These are phyloP conservation scores for Leptomonas seymouri DNA, from an alignment of 208 protist genomes.

Conservation along the genomic window DNA sequence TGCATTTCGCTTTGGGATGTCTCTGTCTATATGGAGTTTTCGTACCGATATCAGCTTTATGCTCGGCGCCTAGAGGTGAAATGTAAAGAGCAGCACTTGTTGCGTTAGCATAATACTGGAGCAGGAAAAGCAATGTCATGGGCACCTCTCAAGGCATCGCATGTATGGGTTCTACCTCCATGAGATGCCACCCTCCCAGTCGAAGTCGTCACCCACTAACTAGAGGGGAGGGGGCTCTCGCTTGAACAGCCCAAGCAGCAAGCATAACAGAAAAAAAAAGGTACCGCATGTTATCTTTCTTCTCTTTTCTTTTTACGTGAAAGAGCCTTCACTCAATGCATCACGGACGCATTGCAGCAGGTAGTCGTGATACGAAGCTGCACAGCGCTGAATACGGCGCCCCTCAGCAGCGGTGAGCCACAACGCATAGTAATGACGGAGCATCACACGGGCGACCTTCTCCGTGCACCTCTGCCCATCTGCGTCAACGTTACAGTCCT, in stretches of 20 bases:
- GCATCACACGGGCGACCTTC: background rate
- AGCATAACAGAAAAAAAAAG: background rate
- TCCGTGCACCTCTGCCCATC: background rate
- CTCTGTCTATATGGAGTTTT: too few relatives aligned
- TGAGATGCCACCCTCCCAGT: too few relatives aligned
- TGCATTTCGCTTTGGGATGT: too few relatives aligned
- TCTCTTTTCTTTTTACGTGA: background rate
- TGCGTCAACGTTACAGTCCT: background rate
- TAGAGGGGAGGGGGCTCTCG: too few relatives aligned
- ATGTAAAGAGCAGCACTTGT: too few relatives aligned
- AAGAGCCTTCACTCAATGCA: background rate
- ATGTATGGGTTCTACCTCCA: too few relatives aligned
- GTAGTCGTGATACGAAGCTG: constrained; percentile 25
- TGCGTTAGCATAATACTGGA: too few relatives aligned
- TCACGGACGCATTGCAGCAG: constrained; percentile 29
- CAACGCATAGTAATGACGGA: constrained; percentile 14
- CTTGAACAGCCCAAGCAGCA: background rate
- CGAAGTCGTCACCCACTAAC: too few relatives aligned
- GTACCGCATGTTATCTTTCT: background rate
- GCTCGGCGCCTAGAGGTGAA: too few relatives aligned
- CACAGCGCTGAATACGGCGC: constrained; percentile 23
- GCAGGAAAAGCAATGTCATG: too few relatives aligned
- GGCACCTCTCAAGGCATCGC: too few relatives aligned
- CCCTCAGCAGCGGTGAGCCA: constrained; percentile 18
- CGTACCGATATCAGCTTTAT: too few relatives aligned